Base-by-base conservation (phyloP, 257 asterid species). In the Solanum lignicaule region DNA sequence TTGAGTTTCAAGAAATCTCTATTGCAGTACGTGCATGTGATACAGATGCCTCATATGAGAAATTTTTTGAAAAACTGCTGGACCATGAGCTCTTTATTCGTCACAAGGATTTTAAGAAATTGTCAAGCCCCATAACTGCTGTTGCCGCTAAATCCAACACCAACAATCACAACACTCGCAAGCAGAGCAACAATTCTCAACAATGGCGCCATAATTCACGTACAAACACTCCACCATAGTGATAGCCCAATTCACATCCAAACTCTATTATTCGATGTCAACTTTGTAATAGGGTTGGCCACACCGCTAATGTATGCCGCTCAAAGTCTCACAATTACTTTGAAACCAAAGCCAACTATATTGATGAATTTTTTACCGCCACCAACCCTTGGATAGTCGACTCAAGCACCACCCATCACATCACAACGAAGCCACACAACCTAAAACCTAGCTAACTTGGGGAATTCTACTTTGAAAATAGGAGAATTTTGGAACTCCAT, bases 51-150 rank as follows among this genome's bases (percentile, higher is more conserved):
- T 52, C 23, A 1, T 52, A 52, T 16, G 62, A 52, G 23, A 2
- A 52, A 52, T 6, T 52, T 0, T 52, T 52, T 52, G 62, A 52
- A 52, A 52, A 52, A 2, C 0, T 52, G 3, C n/a, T 18, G 1
- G 9, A 52, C n/a, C n/a, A 52, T 52, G n/a, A 52, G 3, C n/a
- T 52, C n/a, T 18, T 52, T 52, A 16, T 52, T 52, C 62, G n/a
- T 52, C n/a, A 6, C 1, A 4, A 52, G n/a, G n/a, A 52, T 16
- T 4, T 6, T 18, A 16, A 52, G 62, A 18, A 18, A 52, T 0
- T 18, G 4, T 2, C 10, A 2, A 52, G 1, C n/a, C n/a, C 62
- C 10, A 52, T 18, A 52, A 52, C 0, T 18, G 4, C 0, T 0
- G 62, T 6, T 52, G n/a, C 8, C 9, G n/a, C 62, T 6, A 52